These are phyloP conservation scores for Calonectria hongkongensis DNA, from an alignment of 2,329 filamentous ascomycete species.

Conservation along the genomic window DNA sequence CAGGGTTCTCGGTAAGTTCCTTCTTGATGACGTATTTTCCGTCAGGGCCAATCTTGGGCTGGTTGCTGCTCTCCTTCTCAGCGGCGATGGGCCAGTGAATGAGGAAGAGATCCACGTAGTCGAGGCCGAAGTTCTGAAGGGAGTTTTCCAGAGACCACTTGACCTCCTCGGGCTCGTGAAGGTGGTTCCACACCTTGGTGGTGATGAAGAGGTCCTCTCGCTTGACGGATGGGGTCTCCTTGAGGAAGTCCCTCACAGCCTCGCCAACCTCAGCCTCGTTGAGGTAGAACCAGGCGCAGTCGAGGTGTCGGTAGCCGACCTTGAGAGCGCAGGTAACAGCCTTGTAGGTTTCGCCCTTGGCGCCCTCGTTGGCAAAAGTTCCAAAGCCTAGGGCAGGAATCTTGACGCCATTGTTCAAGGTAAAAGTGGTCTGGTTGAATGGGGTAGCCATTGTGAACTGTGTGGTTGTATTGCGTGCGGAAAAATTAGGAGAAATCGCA, in stretches of 20 bases:
- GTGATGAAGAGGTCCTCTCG: conserved; percentile 70
- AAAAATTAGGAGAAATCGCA: background rate
- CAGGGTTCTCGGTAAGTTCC: conserved; percentile 55
- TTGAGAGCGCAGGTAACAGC: conserved; percentile 65
- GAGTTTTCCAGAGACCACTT: conserved; percentile 69
- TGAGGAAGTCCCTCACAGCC: conserved; percentile 62
- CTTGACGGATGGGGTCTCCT: conserved; percentile 50
- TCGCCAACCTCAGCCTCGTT: conserved; percentile 66
- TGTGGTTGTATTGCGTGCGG: conserved; percentile 15
- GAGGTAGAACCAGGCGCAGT: conserved; percentile 68
- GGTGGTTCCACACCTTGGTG: conserved; percentile 77
- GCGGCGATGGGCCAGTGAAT: conserved; percentile 69
- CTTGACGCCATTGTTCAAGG: conserved; percentile 71
- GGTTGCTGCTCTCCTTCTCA: conserved; percentile 64
- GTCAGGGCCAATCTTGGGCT: conserved; percentile 66
- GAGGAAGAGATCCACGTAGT: conserved; percentile 73
- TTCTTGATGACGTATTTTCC: conserved; percentile 72
- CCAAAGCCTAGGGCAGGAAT: conserved; percentile 80
- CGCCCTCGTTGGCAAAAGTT: conserved; percentile 79
- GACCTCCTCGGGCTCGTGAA: conserved; percentile 69
- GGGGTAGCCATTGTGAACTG: conserved; percentile 41
- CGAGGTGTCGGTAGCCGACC: conserved; percentile 67
- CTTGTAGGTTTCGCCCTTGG: conserved; percentile 55
- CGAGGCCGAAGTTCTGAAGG: conserved; percentile 68
- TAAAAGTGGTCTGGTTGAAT: conserved; percentile 61